Percentiles rank a stretch among this genome's conserved stretches.
Conservation (phyloP, 1,284 basidiomycete species). For the Marasmius tenuissimus region DNA sequence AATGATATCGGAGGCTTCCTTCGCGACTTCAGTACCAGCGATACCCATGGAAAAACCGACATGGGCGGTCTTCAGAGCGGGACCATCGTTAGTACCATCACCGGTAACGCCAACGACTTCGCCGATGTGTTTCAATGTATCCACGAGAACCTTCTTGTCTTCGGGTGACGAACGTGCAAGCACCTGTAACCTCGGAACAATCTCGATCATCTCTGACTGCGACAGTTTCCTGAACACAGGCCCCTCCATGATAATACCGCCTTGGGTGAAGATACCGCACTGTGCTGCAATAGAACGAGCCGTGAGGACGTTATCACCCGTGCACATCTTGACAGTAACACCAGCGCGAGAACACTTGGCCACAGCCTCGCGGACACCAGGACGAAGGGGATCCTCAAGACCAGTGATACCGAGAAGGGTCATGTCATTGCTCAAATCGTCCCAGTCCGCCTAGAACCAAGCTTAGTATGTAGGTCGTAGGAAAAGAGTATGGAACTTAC, state of each 20-base stretch:
- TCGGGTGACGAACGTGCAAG: slow-evolving; percentile 96
- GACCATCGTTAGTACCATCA: slow-evolving; percentile 98
- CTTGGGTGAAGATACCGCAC: slow-evolving; percentile 91
- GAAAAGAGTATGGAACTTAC: slow-evolving; percentile 29
- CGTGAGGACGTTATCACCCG: slow-evolving; percentile 95
- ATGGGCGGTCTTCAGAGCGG: slow-evolving; percentile 92
- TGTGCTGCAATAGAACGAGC: slow-evolving; percentile 93
- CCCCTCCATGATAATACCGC: slow-evolving; percentile 97
- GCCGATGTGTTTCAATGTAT: slow-evolving; percentile 84
- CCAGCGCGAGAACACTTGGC: slow-evolving; percentile 85
- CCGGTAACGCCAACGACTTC: slow-evolving; percentile 98
- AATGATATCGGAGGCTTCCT: slow-evolving; percentile 98
- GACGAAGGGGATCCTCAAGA: slow-evolving; percentile 94
- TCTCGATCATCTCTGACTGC: slow-evolving; percentile 56
- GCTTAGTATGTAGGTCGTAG: slow-evolving; percentile 6
- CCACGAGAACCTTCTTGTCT: slow-evolving; percentile 94
- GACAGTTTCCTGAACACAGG: slow-evolving; percentile 71
- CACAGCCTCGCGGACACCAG: slow-evolving; percentile 88
- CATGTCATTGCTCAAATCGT: slow-evolving; percentile 70
- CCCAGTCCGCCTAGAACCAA: slow-evolving; percentile 62
- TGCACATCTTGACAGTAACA: slow-evolving; percentile 98
- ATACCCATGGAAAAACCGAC: slow-evolving; percentile 99
- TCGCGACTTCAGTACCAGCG: slow-evolving; percentile 97
- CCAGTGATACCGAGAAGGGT: slow-evolving; percentile 88
- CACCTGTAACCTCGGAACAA: slow-evolving; percentile 73